These are phyloP conservation scores for Coemansia linderi DNA, from an alignment of 371 early-diverging fungal species.

Conservation along the genomic window DNA sequence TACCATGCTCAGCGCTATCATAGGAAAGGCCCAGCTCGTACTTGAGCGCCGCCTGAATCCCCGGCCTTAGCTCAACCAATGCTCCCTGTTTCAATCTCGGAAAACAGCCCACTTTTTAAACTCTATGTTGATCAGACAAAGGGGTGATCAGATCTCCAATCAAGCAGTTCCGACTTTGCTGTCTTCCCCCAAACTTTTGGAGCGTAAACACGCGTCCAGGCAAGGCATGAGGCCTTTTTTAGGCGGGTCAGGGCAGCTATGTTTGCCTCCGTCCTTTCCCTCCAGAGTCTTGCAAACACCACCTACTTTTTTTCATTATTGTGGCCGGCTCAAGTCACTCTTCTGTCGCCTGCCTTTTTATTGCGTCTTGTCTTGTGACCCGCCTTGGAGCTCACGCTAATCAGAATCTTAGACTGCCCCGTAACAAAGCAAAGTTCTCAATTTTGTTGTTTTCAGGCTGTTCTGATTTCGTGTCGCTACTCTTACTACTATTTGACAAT, in stretches of 20 bases:
- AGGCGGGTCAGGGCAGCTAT: background rate
- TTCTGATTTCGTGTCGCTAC: slow-evolving; percentile 3
- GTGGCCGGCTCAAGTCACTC: background rate
- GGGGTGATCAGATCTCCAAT: background rate
- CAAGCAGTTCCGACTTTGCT: background rate
- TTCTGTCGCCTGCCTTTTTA: background rate
- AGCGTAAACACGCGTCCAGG: slow-evolving; percentile 1
- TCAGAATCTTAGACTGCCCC: background rate
- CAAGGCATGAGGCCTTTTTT: background rate
- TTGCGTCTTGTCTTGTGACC: slow-evolving; percentile 3
- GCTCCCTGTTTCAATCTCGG: background rate
- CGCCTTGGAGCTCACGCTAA: slow-evolving; percentile 1
- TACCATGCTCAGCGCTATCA: too few relatives aligned
- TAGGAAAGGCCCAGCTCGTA: too few relatives aligned
- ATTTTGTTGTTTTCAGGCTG: background rate
- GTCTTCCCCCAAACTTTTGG: background rate
- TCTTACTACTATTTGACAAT: background rate
- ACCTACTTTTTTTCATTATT: background rate
- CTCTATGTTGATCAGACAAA: background rate
- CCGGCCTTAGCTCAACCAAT: background rate
- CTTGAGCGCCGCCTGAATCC: too few relatives aligned
- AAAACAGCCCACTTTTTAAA: background rate
- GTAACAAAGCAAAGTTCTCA: slow-evolving; percentile 1
- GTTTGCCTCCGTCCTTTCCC: slow-evolving; percentile 3
- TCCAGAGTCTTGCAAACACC: background rate